A percentile compares a stretch with the other conserved stretches of the same genome.
These are phyloP conservation scores for Silene conica DNA, from an alignment of 148 eudicot species.

Conservation along the genomic window DNA sequence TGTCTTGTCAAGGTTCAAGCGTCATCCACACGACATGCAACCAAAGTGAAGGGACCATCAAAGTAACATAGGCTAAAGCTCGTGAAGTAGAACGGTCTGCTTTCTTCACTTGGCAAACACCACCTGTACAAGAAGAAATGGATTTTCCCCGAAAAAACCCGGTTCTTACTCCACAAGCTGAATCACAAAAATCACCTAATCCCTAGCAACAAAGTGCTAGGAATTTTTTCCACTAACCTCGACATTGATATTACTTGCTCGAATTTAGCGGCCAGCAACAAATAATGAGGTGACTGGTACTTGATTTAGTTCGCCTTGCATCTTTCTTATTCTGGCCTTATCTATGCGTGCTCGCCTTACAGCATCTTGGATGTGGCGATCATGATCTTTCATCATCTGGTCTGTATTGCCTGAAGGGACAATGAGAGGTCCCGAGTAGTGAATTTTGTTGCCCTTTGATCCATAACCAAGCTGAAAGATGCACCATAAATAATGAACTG, in stretches of 20 bases:
- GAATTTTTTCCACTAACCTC: constrained; percentile 22
- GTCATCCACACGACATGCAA: background rate
- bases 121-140: constrained; percentile 23
- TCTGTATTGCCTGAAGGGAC: constrained; percentile 86
- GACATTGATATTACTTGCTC: constrained; percentile 17
- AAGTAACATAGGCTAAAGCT: background rate
- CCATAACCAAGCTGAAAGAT: constrained; percentile 70
- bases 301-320: constrained; percentile 47
- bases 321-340: constrained; percentile 58
- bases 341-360: constrained; percentile 76
- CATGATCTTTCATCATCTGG: constrained; percentile 87
- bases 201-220: constrained; percentile 5
- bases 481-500: background rate
- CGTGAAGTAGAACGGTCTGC: constrained; percentile 7
- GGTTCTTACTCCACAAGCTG: constrained; percentile 20
- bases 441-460: constrained; percentile 80
- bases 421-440: constrained; percentile 91
- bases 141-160: constrained; percentile 11
- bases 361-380: constrained; percentile 87
- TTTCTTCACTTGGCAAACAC: constrained; percentile 3
- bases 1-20: background rate
- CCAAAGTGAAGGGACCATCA: background rate
- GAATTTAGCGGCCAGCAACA: constrained; percentile 49
- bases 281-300: constrained; percentile 44
- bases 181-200: constrained; percentile 21